Evolutionary conservation across 202 grass and related monocot species (phyloP), one percentile per base, ranked within the genome.

Genomic region (Zizania palustris): DNA sequence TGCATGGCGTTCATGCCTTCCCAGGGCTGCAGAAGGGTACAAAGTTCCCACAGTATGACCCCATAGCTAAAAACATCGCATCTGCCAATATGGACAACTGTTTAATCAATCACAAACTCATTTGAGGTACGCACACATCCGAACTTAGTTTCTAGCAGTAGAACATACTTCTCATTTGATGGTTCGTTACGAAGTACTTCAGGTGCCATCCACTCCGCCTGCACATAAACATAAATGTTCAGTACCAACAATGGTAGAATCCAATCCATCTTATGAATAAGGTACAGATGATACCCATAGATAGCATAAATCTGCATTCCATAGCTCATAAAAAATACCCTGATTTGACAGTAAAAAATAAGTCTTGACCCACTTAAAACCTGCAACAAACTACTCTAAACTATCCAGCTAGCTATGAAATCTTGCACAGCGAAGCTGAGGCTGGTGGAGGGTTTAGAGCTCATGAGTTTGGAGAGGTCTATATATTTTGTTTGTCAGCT

Each of bases 1-100:
- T 98, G 95, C 95, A 98, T 98, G 11, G 95, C 87, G 13, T 92
- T 98, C 95, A 98, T 98, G 49, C 95, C 95, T 90, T 98, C 91
- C 95, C 95, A 98, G 36, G 95, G 95, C 33, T 98, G 91, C 53
- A 87, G 85, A 60, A 98, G 72, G 2, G 95, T 98, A 78, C 89
- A 94, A 8, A 98, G 91, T 77, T 98, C 95, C 95, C 95, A 98
- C 56, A 98, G 61, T 87, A 98, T 92, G 81, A 98, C 91, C 39
- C 91, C 95, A 49, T 92, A 98, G 75, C 95, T 95, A 69, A 95
- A 98, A 73, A 98, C 96, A 73, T 98, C 96, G 19, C 91, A 98
- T 76, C 91, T 98, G 86, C 74, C 79, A 79, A 50, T 61, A 63
- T 49, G 60, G 69, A 61, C 65, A 79, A 41, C 43, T 3, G 9